Evolutionary conservation across 257 asterid genomes (phyloP), one percentile per base, ranked within the genome.

Genomic region (Ilex aquifolium): DNA sequence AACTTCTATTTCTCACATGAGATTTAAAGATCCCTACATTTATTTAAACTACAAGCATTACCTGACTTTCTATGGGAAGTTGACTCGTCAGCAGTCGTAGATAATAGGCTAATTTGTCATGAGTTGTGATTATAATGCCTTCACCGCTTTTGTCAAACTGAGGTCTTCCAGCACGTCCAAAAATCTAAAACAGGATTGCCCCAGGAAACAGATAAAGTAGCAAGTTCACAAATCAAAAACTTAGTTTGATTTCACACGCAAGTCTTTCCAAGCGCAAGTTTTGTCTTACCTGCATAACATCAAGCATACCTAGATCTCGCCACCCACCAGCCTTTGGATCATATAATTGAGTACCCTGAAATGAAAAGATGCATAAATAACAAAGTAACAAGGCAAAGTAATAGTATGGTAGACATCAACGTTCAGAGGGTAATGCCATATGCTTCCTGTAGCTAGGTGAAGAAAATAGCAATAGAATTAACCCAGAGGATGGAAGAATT

Each of bases 111-210:
- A 92, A 74, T 69, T 92, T 92, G 56, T 92, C 96, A 60, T 92
- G 97, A 61, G 74, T 65, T 31, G 99, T 92, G 73, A 92, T 82
- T 77, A 92, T 92, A 77, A 89, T 85, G 74, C 99, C 99, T 89
- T 92, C 99, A 64, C 99, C 99, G 78, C 99, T 92, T 82, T 82
- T 89, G 72, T 92, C 99, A 77, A 92, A 92, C 72, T 92, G 99
- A 36, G 99, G 99, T 71, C 99, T 89, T 60, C 99, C 99, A 73
- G 99, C 99, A 80, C 99, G 99, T 67, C 99, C 99, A 72, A 92
- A 92, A 65, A 92, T 92, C 99, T 92, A 76, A 9, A 71, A 59
- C 64, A 62, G 56, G 67, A 76, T 58, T 54, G 73, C 32, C 72
- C 72, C 63, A 69, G 64, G 65, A 69, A 51, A 59, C 59, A 21